These are phyloP conservation scores for Leishmania aethiopica DNA, from an alignment of 208 protist genomes.

Conservation along the genomic window DNA sequence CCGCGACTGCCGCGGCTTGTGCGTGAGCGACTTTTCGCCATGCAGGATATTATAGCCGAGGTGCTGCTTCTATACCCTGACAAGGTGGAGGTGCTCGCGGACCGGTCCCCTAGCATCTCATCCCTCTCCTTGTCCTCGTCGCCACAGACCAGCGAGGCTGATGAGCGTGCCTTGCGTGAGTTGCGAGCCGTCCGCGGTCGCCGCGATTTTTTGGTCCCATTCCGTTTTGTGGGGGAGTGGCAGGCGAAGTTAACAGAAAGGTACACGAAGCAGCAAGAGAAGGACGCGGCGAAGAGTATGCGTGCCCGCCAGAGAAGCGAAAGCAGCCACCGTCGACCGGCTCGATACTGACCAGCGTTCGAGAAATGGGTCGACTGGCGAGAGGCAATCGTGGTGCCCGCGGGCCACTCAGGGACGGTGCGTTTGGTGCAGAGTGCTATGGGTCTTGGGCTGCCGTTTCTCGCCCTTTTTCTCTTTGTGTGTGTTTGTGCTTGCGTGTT, in stretches of 20 bases:
- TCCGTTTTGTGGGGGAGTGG: conserved; percentile 85
- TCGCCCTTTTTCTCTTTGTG: not conserved
- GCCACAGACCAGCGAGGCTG: not conserved
- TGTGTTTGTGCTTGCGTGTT: not conserved
- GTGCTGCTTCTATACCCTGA: conserved; percentile 66
- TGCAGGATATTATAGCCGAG: conserved; percentile 62
- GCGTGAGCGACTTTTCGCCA: conserved; percentile 43
- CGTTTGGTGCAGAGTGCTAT: not conserved
- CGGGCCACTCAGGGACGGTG: not conserved
- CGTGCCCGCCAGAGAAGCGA: not conserved
- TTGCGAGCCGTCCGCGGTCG: conserved; percentile 32
- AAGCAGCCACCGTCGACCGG: not conserved
- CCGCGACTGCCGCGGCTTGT: conserved; percentile 41
- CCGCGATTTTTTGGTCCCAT: conserved; percentile 58
- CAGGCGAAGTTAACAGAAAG: conserved; percentile 51
- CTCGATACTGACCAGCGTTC: not conserved
- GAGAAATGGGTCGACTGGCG: not conserved
- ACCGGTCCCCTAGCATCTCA: not conserved
- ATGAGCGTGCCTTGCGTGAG: conserved; percentile 22
- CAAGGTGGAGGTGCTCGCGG: conserved; percentile 63
- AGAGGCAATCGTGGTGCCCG: not conserved
- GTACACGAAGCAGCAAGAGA: conserved; percentile 36
- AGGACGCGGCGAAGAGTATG: conserved; percentile 12
- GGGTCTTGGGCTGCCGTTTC: not conserved
- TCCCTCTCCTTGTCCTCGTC: not conserved